Percentiles rank a stretch among this genome's conserved stretches.
Evolutionary conservation across 805 yeast species (phyloP).

Genomic region (Candida caryicola): DNA sequence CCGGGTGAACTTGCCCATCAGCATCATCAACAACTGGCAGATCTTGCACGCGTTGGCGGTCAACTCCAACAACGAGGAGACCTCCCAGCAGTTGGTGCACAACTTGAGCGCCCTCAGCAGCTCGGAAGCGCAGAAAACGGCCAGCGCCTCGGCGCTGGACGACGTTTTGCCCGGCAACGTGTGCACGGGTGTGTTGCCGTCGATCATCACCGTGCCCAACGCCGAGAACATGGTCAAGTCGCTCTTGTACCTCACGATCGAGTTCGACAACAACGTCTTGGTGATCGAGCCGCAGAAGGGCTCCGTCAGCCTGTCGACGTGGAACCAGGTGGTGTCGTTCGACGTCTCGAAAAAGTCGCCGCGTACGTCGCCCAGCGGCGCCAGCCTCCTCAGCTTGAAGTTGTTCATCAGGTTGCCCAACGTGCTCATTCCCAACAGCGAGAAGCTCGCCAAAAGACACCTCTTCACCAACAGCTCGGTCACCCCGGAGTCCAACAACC

Average conservation of each 20-base stretch:
- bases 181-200: conserved; percentile 46
- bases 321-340: conserved; percentile 87
- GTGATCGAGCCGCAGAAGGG: conserved; percentile 85
- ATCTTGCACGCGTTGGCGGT: conserved; percentile 63
- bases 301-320: conserved; percentile 69
- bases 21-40: conserved; percentile 60
- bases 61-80: conserved; percentile 39
- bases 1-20: conserved; percentile 67
- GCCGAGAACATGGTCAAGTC: conserved; percentile 55
- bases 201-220: conserved; percentile 54
- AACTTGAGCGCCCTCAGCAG: conserved; percentile 9
- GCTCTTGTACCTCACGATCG: conserved; percentile 80
- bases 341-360: conserved; percentile 58
- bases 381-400: conserved; percentile 65
- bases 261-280: conserved; percentile 92
- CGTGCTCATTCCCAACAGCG: conserved; percentile 47
- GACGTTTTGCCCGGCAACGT: conserved; percentile 29
- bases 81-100: conserved; percentile 17
- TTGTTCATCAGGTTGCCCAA: conserved; percentile 78
- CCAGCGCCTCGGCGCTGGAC: not conserved
- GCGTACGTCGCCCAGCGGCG: conserved; percentile 23
- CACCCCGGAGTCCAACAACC: conserved; percentile 26
- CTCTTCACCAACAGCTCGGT: conserved; percentile 27
- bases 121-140: not conserved
- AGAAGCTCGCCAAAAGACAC: conserved; percentile 25